Percentiles rank a stretch among this genome's conserved stretches.
Conservation (phyloP, 306 rosid species). For the Hippophae gyantsensis region DNA sequence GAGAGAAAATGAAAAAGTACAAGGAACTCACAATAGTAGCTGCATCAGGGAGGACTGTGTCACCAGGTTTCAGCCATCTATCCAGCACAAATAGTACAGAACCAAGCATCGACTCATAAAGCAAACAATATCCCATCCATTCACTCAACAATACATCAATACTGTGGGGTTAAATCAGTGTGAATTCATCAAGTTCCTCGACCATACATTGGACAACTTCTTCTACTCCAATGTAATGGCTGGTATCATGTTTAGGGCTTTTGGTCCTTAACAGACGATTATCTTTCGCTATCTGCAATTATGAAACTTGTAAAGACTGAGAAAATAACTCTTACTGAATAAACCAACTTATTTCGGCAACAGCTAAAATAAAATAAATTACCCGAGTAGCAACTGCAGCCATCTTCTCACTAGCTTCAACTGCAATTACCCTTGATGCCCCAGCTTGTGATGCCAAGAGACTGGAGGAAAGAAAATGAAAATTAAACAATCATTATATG, state of each 20-base stretch:
- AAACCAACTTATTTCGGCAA: constrained; percentile 4
- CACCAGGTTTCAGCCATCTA: constrained; percentile 85
- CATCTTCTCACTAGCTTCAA: constrained; percentile 95
- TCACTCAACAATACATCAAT: constrained; percentile 82
- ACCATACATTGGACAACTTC: constrained; percentile 80
- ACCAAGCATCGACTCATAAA: constrained; percentile 89
- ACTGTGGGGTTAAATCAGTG: constrained; percentile 61
- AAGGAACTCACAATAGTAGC: constrained; percentile 74
- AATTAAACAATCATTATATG: constrained; percentile 1
- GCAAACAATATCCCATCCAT: constrained; percentile 98
- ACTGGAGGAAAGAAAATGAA: constrained; percentile 26
- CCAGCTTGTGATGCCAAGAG: constrained; percentile 82
- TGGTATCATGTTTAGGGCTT: constrained; percentile 26
- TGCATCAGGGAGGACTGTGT: constrained; percentile 89
- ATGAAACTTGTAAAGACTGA: constrained; percentile 2
- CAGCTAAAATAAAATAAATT: constrained; percentile 6
- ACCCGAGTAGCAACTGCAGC: constrained; percentile 84
- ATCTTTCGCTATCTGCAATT: constrained; percentile 61
- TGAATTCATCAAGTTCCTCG: constrained; percentile 59
- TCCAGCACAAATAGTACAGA: constrained; percentile 91
- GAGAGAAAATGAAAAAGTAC: not conserved
- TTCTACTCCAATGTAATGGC: constrained; percentile 36
- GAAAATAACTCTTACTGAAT: constrained; percentile 5
- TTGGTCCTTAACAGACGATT: constrained; percentile 45
- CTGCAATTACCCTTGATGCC: constrained; percentile 80